Evolutionary conservation across 345 rosid genomes (phyloP), one percentile per base, ranked within the genome.

Genomic region (Turritis glabra): DNA sequence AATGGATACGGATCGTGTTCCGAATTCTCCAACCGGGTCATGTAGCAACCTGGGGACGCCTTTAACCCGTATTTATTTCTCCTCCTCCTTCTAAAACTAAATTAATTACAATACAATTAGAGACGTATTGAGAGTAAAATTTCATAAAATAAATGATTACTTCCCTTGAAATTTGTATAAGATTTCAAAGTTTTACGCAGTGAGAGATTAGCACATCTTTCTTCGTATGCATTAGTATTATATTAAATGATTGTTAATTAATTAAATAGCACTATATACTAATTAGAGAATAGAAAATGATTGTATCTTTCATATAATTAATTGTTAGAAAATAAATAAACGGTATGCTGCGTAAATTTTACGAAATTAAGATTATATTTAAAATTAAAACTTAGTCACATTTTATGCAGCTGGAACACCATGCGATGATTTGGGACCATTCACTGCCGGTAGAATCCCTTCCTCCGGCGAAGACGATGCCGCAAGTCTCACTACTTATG

Each of bases 331-430:
- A 40, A 40, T 40, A 1, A 4, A 13, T 40, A 9, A 33, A 9
- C 2, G 44, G 44, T 40, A 40, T 14, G 17, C 2, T 13, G 13
- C 8, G 10, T 32, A 26, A 26, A 26, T 26, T 26, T 26, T 26
- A 32, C 37, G 8, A 32, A 32, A 32, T 32, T 32, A 32, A 32
- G 10, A 9, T 8, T 32, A 32, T 32, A 32, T 32, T 32, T 35
- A 43, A 15, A 43, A 5, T 23, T 51, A 23, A 53, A 19, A 29
- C 18, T 37, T 37, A 3, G 44, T 40, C n/a, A 19, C 7, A 27
- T 43, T 41, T 55, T 18, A 78, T 79, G 89, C 87, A 90, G 98
- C 92, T 17, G 90, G 82, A 71, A 88, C 91, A 23, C 98, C 89
- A 27, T 60, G 79, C 61, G 74, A 75, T 60, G 11, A 54, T 8